Conservation (phyloP, 108 stramenopile genomes). For the Licmophora abbreviata region DNA sequence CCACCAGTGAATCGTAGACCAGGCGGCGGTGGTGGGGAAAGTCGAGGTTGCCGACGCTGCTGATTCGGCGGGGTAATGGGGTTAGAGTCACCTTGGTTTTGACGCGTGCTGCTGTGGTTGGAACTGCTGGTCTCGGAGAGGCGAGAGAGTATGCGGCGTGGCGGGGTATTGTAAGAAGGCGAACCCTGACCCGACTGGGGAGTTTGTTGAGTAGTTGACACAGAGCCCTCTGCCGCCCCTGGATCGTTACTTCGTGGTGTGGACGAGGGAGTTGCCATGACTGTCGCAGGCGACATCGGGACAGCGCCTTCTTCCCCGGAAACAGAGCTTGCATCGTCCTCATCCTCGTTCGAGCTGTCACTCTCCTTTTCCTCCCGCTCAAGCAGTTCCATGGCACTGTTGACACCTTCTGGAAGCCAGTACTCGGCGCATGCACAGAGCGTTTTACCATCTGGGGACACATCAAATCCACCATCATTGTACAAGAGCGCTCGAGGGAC, state of each 20-base stretch:
- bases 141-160: too few species aligned
- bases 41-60: conserved; percentile 1
- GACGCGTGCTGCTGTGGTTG: background rate
- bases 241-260: background rate
- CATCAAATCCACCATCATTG: conserved; percentile 95
- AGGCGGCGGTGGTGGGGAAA: conserved; percentile 44
- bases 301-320: conserved; percentile 14
- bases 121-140: background rate
- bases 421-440: conserved; percentile 87
- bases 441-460: conserved; percentile 81
- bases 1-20: conserved; percentile 34
- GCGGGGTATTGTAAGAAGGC: conserved; percentile 5
- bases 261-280: background rate
- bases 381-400: conserved; percentile 70
- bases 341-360: conserved; percentile 1
- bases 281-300: background rate
- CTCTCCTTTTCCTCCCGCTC: conserved; percentile 22
- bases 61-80: conserved; percentile 12
- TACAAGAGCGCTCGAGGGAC: conserved; percentile 85
- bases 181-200: conserved; percentile 10
- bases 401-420: conserved; percentile 74
- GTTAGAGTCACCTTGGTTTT: background rate
- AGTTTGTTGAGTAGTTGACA: background rate
- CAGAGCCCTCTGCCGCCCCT: background rate
- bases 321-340: conserved; percentile 6